These are phyloP conservation scores for Trichoderma lentiforme DNA, from an alignment of 2,329 filamentous ascomycete species.

Conservation along the genomic window DNA sequence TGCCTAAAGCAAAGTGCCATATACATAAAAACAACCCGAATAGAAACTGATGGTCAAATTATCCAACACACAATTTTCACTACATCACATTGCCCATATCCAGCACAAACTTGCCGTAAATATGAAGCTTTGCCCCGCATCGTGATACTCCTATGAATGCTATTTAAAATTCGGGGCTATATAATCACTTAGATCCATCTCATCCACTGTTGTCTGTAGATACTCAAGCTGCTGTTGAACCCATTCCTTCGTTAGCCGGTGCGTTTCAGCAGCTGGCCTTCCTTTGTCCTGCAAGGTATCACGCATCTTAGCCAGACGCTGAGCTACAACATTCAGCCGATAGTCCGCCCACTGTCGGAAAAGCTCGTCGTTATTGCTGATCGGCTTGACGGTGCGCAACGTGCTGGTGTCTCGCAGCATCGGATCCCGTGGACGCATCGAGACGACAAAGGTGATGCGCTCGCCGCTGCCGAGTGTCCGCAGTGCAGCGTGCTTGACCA, in stretches of 20 bases:
- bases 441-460: conserved; percentile 46
- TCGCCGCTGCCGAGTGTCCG: conserved; percentile 40
- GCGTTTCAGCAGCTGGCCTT: conserved; percentile 26
- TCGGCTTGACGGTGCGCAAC: conserved; percentile 27
- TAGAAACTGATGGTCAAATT: not conserved
- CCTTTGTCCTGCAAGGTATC: conserved; percentile 22
- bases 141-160: not conserved
- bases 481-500: conserved; percentile 44
- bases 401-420: conserved; percentile 40
- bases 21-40: not conserved
- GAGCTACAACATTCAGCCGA: conserved; percentile 25
- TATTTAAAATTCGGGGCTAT: conserved; percentile 12
- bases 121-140: not conserved
- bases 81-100: not conserved
- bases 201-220: conserved; percentile 29
- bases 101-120: not conserved
- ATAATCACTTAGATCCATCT: conserved; percentile 25
- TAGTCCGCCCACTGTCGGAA: conserved; percentile 32
- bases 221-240: conserved; percentile 30
- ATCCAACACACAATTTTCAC: not conserved
- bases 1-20: not conserved
- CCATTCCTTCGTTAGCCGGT: conserved; percentile 28
- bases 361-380: conserved; percentile 28
- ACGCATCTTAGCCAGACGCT: conserved; percentile 22
- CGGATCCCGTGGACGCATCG: conserved; percentile 41